Base-by-base conservation (phyloP, 352 stramenopile species). In the Blastocystis sp. region DNA sequence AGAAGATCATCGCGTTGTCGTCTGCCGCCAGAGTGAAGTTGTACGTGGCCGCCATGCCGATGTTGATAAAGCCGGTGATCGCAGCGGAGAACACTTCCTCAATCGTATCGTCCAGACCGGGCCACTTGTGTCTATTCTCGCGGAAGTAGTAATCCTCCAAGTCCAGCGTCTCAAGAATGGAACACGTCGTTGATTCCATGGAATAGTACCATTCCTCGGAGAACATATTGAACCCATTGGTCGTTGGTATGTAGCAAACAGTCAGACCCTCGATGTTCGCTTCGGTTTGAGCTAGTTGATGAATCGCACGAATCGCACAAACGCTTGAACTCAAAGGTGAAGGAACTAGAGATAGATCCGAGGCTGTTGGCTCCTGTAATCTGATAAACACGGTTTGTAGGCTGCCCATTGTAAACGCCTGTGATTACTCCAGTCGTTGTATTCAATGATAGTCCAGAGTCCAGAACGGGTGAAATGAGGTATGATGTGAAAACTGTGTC, bases 71-170 rank as follows among this genome's bases (percentile, higher is more conserved):
- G 28, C 23, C 23, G 3, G 45, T 48, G 34, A 48, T 48, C 14
- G 21, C 23, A 0, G 28, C 74, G 28, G 56, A 48, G 5, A 82
- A 64, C 1, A 38, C 56, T 1, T 70, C 23, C 11, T 76, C 38
- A 1, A 76, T 52, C 2, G 34, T 21, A 48, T 82, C 74, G 45
- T 82, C 74, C 0, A 82, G 74, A 82, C 74, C 74, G 4, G 74
- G 74, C 74, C 74, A 82, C 2, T n/a, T n/a, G n/a, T n/a, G n/a
- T n/a, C n/a, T n/a, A n/a, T n/a, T n/a, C n/a, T n/a, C n/a, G n/a
- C n/a, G n/a, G 43, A 21, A 28, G n/a, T 40, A 71, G 21, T 40
- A 5, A 40, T 71, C 62, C 17, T 40, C n/a, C 17, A 71, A 1
- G 38, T 71, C 23, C 19, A 71, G 23, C 19, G 64, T 41, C 23